Percentiles rank a stretch among this genome's conserved stretches.
Conservation (phyloP, 176 grass and related monocot genomes). For the Aegilops tauschii region DNA sequence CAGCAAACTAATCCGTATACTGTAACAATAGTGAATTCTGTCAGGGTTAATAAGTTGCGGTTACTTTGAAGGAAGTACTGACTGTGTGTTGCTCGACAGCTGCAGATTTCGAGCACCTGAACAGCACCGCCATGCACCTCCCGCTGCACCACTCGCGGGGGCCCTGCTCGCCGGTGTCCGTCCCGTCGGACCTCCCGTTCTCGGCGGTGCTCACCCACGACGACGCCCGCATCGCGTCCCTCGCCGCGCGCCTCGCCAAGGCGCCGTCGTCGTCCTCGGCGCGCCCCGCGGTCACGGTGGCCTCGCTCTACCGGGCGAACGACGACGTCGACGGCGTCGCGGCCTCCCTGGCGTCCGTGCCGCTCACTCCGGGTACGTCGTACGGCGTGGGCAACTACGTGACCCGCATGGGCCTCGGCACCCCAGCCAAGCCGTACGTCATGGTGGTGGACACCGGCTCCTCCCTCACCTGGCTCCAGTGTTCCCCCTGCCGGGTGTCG, state of each 20-base stretch:
- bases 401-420: slow-evolving; percentile 64
- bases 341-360: slow-evolving; percentile 53
- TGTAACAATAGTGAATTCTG: neutral
- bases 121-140: slow-evolving; percentile 46
- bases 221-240: slow-evolving; percentile 47
- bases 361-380: slow-evolving; percentile 58
- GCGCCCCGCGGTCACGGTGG: slow-evolving; percentile 19
- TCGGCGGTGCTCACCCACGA: slow-evolving; percentile 61
- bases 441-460: slow-evolving; percentile 88
- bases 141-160: slow-evolving; percentile 62
- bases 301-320: neutral
- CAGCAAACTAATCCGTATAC: neutral
- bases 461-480: slow-evolving; percentile 80
- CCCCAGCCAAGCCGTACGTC: slow-evolving; percentile 45
- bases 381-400: slow-evolving; percentile 77
- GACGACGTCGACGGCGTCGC: neutral
- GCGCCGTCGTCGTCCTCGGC: slow-evolving; percentile 20
- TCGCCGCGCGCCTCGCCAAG: slow-evolving; percentile 60
- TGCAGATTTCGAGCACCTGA: slow-evolving; percentile 58
- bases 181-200: slow-evolving; percentile 47
- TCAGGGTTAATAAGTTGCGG: neutral
- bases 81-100: neutral
- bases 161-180: slow-evolving; percentile 62
- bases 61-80: neutral
- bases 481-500: slow-evolving; percentile 61